Evolutionary conservation across 2,329 filamentous ascomycete species (phyloP).

Genomic region (Neonectria faginata): DNA sequence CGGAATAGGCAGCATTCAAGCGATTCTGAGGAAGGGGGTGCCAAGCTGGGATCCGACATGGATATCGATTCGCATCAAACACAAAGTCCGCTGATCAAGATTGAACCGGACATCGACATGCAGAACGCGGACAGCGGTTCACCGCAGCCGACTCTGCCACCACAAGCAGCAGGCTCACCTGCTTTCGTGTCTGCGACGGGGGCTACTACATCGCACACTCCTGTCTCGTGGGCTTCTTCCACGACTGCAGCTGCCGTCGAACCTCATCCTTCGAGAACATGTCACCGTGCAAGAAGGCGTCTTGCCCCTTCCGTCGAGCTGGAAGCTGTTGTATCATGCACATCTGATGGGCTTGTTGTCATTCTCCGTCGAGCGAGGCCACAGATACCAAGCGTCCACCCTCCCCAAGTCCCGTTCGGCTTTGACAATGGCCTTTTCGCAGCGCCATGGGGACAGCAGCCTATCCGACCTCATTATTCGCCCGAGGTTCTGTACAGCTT

Average conservation of each 20-base stretch:
- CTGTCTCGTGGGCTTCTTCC: slow-evolving; percentile 36
- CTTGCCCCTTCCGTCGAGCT: slow-evolving; percentile 71
- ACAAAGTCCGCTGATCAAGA: slow-evolving; percentile 49
- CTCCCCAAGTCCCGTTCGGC: slow-evolving; percentile 58
- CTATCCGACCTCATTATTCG: slow-evolving; percentile 63
- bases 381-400: slow-evolving; percentile 70
- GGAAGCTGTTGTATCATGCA: slow-evolving; percentile 91
- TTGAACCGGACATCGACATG: slow-evolving; percentile 49
- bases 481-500: slow-evolving; percentile 48
- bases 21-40: slow-evolving; percentile 60
- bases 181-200: slow-evolving; percentile 20
- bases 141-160: slow-evolving; percentile 26
- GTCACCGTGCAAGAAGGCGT: slow-evolving; percentile 26
- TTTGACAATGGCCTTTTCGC: slow-evolving; percentile 77
- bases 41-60: slow-evolving; percentile 58
- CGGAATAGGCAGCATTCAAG: slow-evolving; percentile 49
- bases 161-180: slow-evolving; percentile 33
- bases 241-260: slow-evolving; percentile 9
- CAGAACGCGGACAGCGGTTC: slow-evolving; percentile 20
- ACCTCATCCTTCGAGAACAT: slow-evolving; percentile 14
- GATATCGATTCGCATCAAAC: slow-evolving; percentile 52
- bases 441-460: slow-evolving; percentile 81
- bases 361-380: slow-evolving; percentile 80
- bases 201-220: slow-evolving; percentile 27
- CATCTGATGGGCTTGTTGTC: slow-evolving; percentile 87